Evolutionary conservation across 192 early-diverging fungal species (phyloP), one percentile per base, ranked within the genome.

Genomic region (Backusella liffmaniae): DNA sequence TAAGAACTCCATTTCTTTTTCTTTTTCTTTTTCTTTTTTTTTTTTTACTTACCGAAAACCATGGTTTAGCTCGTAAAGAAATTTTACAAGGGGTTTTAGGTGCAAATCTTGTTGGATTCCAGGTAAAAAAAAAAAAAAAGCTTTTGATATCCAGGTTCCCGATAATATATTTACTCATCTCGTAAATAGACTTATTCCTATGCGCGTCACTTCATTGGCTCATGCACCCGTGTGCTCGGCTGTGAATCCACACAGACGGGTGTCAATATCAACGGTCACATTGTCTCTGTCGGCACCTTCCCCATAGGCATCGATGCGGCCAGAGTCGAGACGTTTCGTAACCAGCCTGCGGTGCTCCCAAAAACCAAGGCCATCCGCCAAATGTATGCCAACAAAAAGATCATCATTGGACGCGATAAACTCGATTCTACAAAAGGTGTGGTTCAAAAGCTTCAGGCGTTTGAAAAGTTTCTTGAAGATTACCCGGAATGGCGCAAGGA

Each of bases 281-380:
- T 90, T 9, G 95, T 98, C 2, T 79, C 90, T 35, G 92, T 98
- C 0, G 94, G 94, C 67, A 95, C 97, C 10, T 98, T 98, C 80
- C 98, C 98, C 0, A 97, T 99, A 66, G 98, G 98, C n/a, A 98
- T 99, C 76, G 96, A 99, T 77, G 87, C 92, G 13, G 83, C 92
- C 16, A 80, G 90, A 7, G 88, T 97, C 12, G 86, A 95, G 59
- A 34, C 67, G 13, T 86, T 87, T 44, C 89, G 93, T 72, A 89
- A 92, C 37, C 77, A 81, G 49, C 86, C 90, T 10, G 84, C 80
- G 2, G 96, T 99, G 0, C 51, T 82, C 37, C 87, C 93, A n/a
- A 81, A 97, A 95, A 94, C 96, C 79, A 86, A 87, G 34, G 83
- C 87, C 12, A 93, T 99, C 41, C 84, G 85, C 13, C 93, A 95